phyloP scores from a whole-genome alignment of 257 asterid species.

The Salvia miltiorrhiza region DNA sequence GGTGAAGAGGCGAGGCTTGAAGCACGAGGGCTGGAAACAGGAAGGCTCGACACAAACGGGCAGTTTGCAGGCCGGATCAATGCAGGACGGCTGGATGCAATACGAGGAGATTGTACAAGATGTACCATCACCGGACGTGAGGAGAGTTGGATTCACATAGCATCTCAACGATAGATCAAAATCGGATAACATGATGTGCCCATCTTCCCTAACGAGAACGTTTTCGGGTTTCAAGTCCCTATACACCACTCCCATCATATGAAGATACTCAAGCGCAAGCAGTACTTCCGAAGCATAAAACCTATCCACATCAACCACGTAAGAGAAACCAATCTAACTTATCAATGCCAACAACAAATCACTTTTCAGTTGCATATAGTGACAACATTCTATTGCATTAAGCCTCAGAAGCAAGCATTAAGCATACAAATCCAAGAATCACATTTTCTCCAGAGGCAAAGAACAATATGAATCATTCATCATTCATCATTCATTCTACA shows the following conservation, averaged over 20 bases:
- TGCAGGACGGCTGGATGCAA: slow-evolving; percentile 79
- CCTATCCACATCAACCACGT: slow-evolving; percentile 31
- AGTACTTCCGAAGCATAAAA: slow-evolving; percentile 89
- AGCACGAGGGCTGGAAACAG: slow-evolving; percentile 85
- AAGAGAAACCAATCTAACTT: not conserved
- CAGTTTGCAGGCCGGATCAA: slow-evolving; percentile 64
- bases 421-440: no score
- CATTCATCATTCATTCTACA: no score
- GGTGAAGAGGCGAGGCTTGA: slow-evolving; percentile 71
- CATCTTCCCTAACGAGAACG: slow-evolving; percentile 88
- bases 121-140: slow-evolving; percentile 41
- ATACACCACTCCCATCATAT: slow-evolving; percentile 96
- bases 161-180: slow-evolving; percentile 84
- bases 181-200: slow-evolving; percentile 93
- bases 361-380: no score
- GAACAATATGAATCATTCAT: no score
- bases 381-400: no score
- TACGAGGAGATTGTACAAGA: slow-evolving; percentile 62
- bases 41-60: slow-evolving; percentile 78
- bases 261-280: slow-evolving; percentile 85
- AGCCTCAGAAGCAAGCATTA: no score
- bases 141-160: slow-evolving; percentile 70
- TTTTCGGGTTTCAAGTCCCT: slow-evolving; percentile 92
- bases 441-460: no score
- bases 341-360: no score